Conservation (phyloP, 176 grass and related monocot species). For the Ensete ventricosum region DNA sequence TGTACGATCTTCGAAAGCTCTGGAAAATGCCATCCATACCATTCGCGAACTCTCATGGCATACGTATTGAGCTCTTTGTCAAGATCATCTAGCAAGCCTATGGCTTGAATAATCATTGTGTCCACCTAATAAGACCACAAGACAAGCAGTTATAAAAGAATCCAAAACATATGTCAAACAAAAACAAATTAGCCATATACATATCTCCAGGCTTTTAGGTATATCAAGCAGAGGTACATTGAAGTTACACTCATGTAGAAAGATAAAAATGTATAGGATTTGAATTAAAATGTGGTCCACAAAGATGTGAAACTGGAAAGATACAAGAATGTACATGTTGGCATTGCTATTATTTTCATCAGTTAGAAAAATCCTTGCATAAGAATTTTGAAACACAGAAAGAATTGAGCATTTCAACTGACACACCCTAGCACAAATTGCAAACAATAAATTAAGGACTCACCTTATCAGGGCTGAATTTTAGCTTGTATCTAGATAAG, state of each 20-base stretch:
- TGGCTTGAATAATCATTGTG: conserved; percentile 97
- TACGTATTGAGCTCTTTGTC: conserved; percentile 94
- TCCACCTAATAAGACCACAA: conserved; percentile 47
- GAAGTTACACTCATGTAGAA: background rate
- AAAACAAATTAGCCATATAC: background rate
- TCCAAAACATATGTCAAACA: background rate
- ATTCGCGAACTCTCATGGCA: conserved; percentile 93
- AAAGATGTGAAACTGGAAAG: too few relatives aligned
- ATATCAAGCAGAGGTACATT: background rate
- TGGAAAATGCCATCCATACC: conserved; percentile 98
- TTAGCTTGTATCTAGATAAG: conserved; percentile 88
- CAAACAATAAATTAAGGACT: conserved; percentile 1
- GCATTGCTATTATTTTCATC: too few relatives aligned
- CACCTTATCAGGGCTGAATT: conserved; percentile 95
- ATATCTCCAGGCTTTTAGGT: background rate
- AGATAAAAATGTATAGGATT: background rate
- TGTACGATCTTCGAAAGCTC: conserved; percentile 78
- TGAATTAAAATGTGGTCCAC: too few relatives aligned
- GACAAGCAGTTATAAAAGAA: conserved; percentile 3
- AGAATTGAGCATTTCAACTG: background rate
- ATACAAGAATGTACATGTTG: too few relatives aligned
- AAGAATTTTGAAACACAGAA: too few relatives aligned
- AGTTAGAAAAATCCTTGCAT: too few relatives aligned
- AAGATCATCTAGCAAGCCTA: conserved; percentile 91
- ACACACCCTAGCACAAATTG: background rate